Evolutionary conservation across 129 eudicot species (phyloP).

Genomic region (Solidago caesia): DNA sequence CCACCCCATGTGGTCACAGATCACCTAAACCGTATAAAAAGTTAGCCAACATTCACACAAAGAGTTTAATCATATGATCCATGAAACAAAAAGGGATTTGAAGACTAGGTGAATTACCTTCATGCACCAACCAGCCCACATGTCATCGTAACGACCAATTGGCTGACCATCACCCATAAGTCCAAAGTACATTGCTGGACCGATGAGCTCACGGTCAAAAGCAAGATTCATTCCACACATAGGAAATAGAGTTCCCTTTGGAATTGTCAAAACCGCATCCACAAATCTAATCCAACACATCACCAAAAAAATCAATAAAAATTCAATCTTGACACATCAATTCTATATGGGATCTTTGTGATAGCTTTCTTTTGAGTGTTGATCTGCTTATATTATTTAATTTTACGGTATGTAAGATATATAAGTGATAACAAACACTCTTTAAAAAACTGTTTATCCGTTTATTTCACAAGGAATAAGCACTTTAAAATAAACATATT

Average conservation of each 20-base stretch:
- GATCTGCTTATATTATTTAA: no score
- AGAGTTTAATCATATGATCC: not conserved
- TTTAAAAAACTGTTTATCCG: no score
- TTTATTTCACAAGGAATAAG: not conserved
- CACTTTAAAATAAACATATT: not conserved
- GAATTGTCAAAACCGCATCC: constrained; percentile 69
- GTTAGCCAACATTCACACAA: constrained; percentile 8
- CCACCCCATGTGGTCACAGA: constrained; percentile 63
- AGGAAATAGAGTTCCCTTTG: constrained; percentile 76
- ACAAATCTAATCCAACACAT: constrained; percentile 44
- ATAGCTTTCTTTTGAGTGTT: no score
- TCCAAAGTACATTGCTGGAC: constrained; percentile 84
- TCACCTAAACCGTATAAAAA: constrained; percentile 38
- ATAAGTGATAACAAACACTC: no score
- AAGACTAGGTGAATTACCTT: constrained; percentile 38
- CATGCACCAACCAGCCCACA: constrained; percentile 89
- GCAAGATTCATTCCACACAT: constrained; percentile 85
- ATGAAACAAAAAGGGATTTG: not conserved
- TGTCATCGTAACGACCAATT: constrained; percentile 64
- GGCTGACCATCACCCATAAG: constrained; percentile 87
- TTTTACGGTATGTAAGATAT: no score
- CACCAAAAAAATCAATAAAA: not conserved
- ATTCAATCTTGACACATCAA: not conserved
- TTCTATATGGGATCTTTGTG: no score
- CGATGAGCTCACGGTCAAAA: constrained; percentile 69